Conservation (phyloP, 2,329 filamentous ascomycete genomes). For the Cordyceps cateniannulata region DNA sequence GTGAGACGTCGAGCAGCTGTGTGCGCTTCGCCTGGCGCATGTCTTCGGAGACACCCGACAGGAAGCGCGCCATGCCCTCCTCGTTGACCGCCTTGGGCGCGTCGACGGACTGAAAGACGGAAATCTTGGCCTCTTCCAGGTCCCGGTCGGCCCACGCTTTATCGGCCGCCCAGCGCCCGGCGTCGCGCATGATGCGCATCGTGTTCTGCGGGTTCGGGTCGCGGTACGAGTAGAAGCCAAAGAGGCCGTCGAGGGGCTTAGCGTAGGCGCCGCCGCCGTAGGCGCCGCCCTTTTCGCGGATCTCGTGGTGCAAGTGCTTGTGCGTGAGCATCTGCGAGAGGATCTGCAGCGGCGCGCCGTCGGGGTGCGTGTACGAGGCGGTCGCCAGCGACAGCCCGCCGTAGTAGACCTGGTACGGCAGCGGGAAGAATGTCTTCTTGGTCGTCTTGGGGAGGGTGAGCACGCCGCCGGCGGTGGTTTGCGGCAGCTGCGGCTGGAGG, state of each 20-base stretch:
- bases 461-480: constrained; percentile 33
- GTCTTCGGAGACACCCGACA: constrained; percentile 76
- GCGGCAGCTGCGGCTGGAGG: constrained; percentile 25
- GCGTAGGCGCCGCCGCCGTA: constrained; percentile 90
- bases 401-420: constrained; percentile 97
- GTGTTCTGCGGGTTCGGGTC: constrained; percentile 93
- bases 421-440: constrained; percentile 78
- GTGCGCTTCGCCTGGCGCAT: constrained; percentile 84
- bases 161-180: constrained; percentile 76
- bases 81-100: constrained; percentile 80
- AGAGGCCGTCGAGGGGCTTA: constrained; percentile 71
- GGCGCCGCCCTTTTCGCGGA: constrained; percentile 93
- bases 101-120: constrained; percentile 86
- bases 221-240: constrained; percentile 94
- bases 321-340: constrained; percentile 90
- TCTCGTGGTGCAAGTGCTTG: constrained; percentile 94
- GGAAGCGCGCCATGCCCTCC: constrained; percentile 80
- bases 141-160: constrained; percentile 77
- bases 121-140: constrained; percentile 92
- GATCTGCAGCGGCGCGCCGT: constrained; percentile 77
- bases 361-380: constrained; percentile 69
- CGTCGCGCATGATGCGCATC: constrained; percentile 73
- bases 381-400: constrained; percentile 77
- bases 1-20: constrained; percentile 78
- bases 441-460: constrained; percentile 37